Evolutionary conservation across 2,329 filamentous ascomycete species (phyloP).

Genomic region (Phialophora macrospora): DNA sequence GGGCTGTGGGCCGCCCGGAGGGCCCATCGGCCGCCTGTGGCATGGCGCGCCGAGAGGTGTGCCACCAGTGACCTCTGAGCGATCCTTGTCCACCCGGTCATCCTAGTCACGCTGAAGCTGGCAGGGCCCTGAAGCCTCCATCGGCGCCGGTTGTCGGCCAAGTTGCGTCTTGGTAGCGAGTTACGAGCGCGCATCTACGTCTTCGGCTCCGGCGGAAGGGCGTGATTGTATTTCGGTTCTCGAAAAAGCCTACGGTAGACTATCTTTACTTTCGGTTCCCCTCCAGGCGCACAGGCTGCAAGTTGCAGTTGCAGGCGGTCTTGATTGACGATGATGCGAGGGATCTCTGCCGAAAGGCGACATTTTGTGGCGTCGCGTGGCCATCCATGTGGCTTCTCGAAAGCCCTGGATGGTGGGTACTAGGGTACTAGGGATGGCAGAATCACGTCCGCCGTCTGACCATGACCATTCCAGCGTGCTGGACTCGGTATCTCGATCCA

Average conservation of each 20-base stretch:
- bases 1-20: conserved; percentile 2
- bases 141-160: conserved; percentile 19
- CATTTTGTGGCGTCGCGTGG: conserved; percentile 20
- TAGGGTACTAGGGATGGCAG: conserved; percentile 15
- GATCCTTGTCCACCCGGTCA: neutral
- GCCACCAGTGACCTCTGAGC: conserved; percentile 10
- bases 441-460: conserved; percentile 11
- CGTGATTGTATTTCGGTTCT: neutral
- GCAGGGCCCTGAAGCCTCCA: neutral
- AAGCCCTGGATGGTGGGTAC: conserved; percentile 11
- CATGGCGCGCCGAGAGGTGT: neutral
- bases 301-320: neutral
- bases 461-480: conserved; percentile 1
- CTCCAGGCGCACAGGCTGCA: neutral
- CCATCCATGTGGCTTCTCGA: conserved; percentile 17
- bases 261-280: neutral
- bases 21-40: conserved; percentile 7
- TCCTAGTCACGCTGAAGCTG: neutral
- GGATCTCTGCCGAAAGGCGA: neutral
- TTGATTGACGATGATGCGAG: neutral
- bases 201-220: conserved; percentile 4
- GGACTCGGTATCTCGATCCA: neutral
- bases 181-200: conserved; percentile 13
- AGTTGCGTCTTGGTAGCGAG: conserved; percentile 6
- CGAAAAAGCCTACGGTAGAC: neutral